phyloP scores from a whole-genome alignment of 345 rosid genomes.

The Fremontodendron californicum region DNA sequence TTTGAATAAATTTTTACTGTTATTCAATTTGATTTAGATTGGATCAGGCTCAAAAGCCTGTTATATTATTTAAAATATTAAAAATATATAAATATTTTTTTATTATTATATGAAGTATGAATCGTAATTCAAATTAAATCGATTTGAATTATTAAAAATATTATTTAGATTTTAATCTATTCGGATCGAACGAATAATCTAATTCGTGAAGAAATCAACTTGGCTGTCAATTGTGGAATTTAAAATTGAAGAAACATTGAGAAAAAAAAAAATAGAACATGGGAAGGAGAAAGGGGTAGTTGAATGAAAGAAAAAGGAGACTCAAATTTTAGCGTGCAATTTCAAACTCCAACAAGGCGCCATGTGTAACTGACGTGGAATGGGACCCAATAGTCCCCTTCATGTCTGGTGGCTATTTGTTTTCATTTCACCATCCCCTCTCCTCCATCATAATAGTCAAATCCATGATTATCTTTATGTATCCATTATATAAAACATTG shows the following conservation, averaged over 20 bases:
- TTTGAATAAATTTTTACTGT: too few species aligned
- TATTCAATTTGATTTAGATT: too few species aligned
- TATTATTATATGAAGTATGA: too few species aligned
- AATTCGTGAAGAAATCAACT: too few species aligned
- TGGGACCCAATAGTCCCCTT: constrained; percentile 1
- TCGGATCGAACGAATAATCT: too few species aligned
- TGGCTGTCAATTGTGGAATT: neutral
- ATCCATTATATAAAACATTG: neutral
- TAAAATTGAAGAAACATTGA: neutral
- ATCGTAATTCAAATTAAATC: too few species aligned
- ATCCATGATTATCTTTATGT: neutral
- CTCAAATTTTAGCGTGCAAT: constrained; percentile 33
- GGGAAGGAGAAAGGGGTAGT: neutral
- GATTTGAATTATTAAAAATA: too few species aligned
- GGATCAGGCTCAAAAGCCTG: too few species aligned
- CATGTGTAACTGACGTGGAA: constrained; percentile 12
- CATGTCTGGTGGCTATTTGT: neutral
- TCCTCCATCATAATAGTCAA: neutral
- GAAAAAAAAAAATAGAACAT: neutral
- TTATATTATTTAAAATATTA: too few species aligned
- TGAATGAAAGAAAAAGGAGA: neutral
- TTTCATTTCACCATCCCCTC: neutral
- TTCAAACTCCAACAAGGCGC: constrained; percentile 12
- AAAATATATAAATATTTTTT: too few species aligned
- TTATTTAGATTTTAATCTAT: too few species aligned